Base-by-base conservation (phyloP, 192 early-diverging fungal species). In the Coemansia sp. region DNA sequence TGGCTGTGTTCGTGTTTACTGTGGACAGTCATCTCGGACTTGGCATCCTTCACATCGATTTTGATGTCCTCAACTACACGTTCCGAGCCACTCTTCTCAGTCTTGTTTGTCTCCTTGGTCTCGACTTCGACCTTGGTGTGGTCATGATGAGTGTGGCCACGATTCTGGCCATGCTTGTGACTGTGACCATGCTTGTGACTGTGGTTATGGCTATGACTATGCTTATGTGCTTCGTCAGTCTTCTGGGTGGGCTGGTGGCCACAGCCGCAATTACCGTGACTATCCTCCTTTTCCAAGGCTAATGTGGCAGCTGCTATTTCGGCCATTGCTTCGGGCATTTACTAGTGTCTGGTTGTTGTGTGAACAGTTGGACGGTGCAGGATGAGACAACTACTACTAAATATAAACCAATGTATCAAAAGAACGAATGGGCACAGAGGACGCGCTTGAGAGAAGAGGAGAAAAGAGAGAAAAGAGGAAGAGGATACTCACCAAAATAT, bases 181-280 rank as follows among this genome's bases (percentile, higher is more conserved):
- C 37, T 37, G 42, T 72, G 69, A 8, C 4, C 39, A 57, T 66
- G 64, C 0, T 32, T 41, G 51, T 74, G 61, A 4, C 12, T 36
- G 41, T 68, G 66, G 6, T 48, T 55, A 13, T 68, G 66, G 11
- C 26, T 51, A 13, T 67, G 72, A 13, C 45, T 37, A 18, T 68
- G 67, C 9, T 32, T 26, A 18, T 69, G 67, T 62, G 60, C 59
- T 16, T 58, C 56, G 32, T 58, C 56, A 6, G 26, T 0, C 63
- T 64, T 64, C 36, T 64, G 48, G 10, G 10, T 41, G 37, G 62
- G 67, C 41, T 69, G 60, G 67, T 59, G 51, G 48, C 41, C 41
- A 47, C 67, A 69, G 40, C 51, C 42, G 41, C 67, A 69, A 41
- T 74, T 62, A 42, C 49, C 51, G 55, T 69, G 67, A 26, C 57